These are phyloP conservation scores for Zygosaccharomyces pseudorouxii DNA, from an alignment of 805 yeast genomes.

Conservation along the genomic window DNA sequence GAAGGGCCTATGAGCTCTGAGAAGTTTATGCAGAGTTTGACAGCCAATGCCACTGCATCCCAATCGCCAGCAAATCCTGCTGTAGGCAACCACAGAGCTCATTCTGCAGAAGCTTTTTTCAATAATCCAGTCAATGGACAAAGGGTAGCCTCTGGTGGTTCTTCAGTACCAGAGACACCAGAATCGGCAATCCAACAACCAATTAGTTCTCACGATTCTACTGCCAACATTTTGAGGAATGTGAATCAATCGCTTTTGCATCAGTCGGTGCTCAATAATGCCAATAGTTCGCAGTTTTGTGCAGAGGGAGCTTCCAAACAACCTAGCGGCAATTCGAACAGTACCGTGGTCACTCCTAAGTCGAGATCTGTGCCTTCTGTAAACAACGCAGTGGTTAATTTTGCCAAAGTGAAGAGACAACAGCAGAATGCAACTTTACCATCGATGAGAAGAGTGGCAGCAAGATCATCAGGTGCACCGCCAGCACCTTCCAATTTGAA, in stretches of 20 bases:
- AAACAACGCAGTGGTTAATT: constrained; percentile 28
- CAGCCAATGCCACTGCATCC: constrained; percentile 34
- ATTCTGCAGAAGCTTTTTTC: constrained; percentile 53
- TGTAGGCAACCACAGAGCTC: constrained; percentile 21
- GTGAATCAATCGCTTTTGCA: constrained; percentile 29
- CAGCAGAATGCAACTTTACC: constrained; percentile 30
- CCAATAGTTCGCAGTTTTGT: constrained; percentile 18
- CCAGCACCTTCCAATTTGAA: constrained; percentile 17
- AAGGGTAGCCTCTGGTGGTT: constrained; percentile 13
- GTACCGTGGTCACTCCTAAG: constrained; percentile 34
- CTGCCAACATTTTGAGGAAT: constrained; percentile 26
- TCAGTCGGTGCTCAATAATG: constrained; percentile 23
- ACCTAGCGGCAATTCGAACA: constrained; percentile 13
- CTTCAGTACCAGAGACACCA: constrained; percentile 16
- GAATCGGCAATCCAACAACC: constrained; percentile 6
- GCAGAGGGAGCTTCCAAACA: constrained; percentile 19
- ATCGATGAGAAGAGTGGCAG: constrained; percentile 33
- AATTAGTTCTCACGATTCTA: constrained; percentile 18
- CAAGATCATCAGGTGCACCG: constrained; percentile 11
- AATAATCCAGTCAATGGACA: constrained; percentile 25
- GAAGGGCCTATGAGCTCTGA: constrained; percentile 29
- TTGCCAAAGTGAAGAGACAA: constrained; percentile 29
- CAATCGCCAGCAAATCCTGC: constrained; percentile 25
- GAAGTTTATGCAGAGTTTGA: constrained; percentile 34
- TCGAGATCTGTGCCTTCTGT: constrained; percentile 34